These are phyloP conservation scores for Escallonia herrerae DNA, from an alignment of 129 eudicot species.

Conservation along the genomic window DNA sequence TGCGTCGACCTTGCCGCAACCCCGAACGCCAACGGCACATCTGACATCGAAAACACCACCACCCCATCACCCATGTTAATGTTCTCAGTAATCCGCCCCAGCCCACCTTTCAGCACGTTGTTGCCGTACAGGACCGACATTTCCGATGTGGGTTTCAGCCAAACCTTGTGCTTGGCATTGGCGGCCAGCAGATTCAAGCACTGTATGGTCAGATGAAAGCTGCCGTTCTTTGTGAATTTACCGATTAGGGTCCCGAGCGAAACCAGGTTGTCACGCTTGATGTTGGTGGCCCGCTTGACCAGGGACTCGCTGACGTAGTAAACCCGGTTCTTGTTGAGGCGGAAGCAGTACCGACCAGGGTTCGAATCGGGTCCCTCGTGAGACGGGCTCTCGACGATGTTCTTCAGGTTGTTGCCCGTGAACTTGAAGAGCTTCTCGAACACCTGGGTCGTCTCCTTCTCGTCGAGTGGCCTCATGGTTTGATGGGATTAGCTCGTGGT, in stretches of 20 bases:
- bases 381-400: constrained; percentile 75
- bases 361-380: constrained; percentile 73
- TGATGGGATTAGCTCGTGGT: too few relatives aligned
- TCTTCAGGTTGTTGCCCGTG: constrained; percentile 86
- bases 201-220: constrained; percentile 73
- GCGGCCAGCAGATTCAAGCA: constrained; percentile 58
- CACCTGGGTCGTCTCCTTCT: constrained; percentile 76
- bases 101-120: constrained; percentile 83
- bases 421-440: constrained; percentile 88
- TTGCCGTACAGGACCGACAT: constrained; percentile 91
- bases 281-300: constrained; percentile 87
- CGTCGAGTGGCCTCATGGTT: constrained; percentile 86
- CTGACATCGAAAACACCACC: constrained; percentile 85
- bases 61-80: constrained; percentile 75
- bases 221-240: constrained; percentile 73
- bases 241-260: constrained; percentile 77
- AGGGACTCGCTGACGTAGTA: constrained; percentile 79
- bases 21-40: constrained; percentile 91
- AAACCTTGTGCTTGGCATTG: constrained; percentile 83
- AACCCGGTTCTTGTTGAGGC: constrained; percentile 76
- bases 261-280: constrained; percentile 75
- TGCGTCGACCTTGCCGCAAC: constrained; percentile 77
- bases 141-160: constrained; percentile 93
- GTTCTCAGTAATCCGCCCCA: constrained; percentile 91
- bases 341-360: constrained; percentile 81